Evolutionary conservation across 2,329 filamentous ascomycete genomes (phyloP).

Genomic region (Fusarium kyushuense): DNA sequence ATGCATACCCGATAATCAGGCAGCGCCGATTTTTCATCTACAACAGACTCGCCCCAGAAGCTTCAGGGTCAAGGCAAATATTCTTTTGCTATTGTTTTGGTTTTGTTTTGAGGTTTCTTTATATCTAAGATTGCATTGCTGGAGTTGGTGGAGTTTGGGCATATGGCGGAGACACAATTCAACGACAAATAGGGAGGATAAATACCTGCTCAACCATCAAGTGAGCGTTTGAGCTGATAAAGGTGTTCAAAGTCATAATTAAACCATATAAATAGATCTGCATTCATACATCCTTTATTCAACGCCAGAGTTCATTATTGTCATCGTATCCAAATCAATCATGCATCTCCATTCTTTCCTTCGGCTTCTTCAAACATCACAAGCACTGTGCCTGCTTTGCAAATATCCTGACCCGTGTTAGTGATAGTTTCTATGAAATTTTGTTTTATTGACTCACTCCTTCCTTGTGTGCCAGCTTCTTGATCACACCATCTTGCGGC

Average conservation of each 20-base stretch:
- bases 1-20: slow-evolving; percentile 50
- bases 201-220: background rate
- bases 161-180: slow-evolving; percentile 8
- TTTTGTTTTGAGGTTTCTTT: background rate
- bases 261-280: slow-evolving; percentile 12
- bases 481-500: slow-evolving; percentile 77
- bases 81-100: slow-evolving; percentile 10
- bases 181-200: background rate
- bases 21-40: background rate
- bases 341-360: slow-evolving; percentile 46
- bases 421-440: background rate
- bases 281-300: slow-evolving; percentile 29
- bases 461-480: slow-evolving; percentile 78
- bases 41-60: slow-evolving; percentile 4
- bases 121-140: slow-evolving; percentile 1
- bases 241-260: background rate
- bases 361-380: slow-evolving; percentile 75
- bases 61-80: slow-evolving; percentile 1
- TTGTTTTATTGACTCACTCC: slow-evolving; percentile 67
- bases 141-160: slow-evolving; percentile 26
- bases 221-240: background rate
- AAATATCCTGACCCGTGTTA: slow-evolving; percentile 71
- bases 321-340: slow-evolving; percentile 24
- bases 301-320: slow-evolving; percentile 27
- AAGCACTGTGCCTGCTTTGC: slow-evolving; percentile 79